phyloP scores from a whole-genome alignment of 306 rosid genomes.

The Dryas alaskensis region DNA sequence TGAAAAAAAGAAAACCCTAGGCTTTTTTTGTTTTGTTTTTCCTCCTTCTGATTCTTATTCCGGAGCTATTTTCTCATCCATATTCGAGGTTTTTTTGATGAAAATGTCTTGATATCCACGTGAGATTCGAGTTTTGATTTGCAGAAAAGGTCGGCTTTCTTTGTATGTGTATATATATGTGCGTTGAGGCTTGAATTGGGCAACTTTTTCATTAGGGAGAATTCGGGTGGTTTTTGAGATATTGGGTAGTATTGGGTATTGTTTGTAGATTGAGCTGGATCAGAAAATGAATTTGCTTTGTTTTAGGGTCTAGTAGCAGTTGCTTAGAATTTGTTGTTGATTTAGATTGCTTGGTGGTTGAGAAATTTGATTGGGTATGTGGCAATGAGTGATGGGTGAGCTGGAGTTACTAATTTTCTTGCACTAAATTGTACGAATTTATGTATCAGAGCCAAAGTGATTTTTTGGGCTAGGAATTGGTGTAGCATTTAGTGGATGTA shows the following conservation, averaged over 20 bases:
- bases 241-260: conserved; percentile 26
- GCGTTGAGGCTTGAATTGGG: conserved; percentile 23
- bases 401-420: conserved; percentile 23
- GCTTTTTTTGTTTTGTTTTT: not conserved
- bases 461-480: conserved; percentile 29
- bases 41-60: conserved; percentile 13
- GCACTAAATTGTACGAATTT: conserved; percentile 18
- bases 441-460: not conserved
- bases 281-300: conserved; percentile 36
- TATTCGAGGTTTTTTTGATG: conserved; percentile 19
- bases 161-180: conserved; percentile 27
- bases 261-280: conserved; percentile 51
- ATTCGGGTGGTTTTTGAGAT: conserved; percentile 29
- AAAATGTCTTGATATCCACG: conserved; percentile 1
- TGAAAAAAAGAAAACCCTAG: conserved; percentile 36
- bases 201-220: conserved; percentile 19
- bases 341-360: conserved; percentile 25
- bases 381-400: conserved; percentile 22
- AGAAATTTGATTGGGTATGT: conserved; percentile 24
- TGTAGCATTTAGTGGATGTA: conserved; percentile 15
- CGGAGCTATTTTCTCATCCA: conserved; percentile 27
- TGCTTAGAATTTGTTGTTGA: conserved; percentile 10
- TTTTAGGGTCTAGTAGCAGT: conserved; percentile 27
- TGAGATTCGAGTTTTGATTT: conserved; percentile 28
- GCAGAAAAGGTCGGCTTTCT: conserved; percentile 25